These are phyloP conservation scores for Russula dissimulans DNA, from an alignment of 768 basidiomycete species.

Conservation along the genomic window DNA sequence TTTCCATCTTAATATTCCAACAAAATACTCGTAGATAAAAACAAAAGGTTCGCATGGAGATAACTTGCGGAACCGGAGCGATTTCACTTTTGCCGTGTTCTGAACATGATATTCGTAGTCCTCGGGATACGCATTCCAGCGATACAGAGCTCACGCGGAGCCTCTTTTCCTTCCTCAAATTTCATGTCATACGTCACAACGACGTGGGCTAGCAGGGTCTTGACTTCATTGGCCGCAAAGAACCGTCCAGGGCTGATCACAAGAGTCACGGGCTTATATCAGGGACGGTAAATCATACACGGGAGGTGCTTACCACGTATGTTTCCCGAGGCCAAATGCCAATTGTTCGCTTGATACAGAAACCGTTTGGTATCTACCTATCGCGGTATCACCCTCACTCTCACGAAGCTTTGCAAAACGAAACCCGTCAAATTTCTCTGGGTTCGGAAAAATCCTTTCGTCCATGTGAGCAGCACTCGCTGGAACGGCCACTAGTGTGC, in stretches of 20 bases:
- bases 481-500: slow-evolving; percentile 29
- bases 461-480: slow-evolving; percentile 26
- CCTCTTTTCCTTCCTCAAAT: slow-evolving; percentile 15
- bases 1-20: too few relatives aligned
- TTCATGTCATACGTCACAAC: slow-evolving; percentile 23
- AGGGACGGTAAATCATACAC: neutral
- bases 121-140: slow-evolving; percentile 1
- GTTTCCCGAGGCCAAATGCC: slow-evolving; percentile 23
- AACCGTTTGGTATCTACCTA: slow-evolving; percentile 2
- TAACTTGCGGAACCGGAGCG: neutral
- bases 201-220: slow-evolving; percentile 22
- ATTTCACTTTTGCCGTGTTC: slow-evolving; percentile 14
- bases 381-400: neutral
- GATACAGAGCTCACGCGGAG: neutral
- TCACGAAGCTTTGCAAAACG: slow-evolving; percentile 26
- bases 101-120: slow-evolving; percentile 20
- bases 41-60: neutral
- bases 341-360: slow-evolving; percentile 18
- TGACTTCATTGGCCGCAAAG: slow-evolving; percentile 22
- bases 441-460: slow-evolving; percentile 26
- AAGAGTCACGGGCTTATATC: neutral
- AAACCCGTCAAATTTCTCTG: slow-evolving; percentile 34
- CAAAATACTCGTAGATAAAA: too few relatives aligned
- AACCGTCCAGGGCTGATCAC: slow-evolving; percentile 22
- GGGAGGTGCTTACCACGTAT: slow-evolving; percentile 22